These are phyloP conservation scores for Alternaria novae-zelandiae DNA, from an alignment of 2,329 filamentous ascomycete genomes.

Conservation along the genomic window DNA sequence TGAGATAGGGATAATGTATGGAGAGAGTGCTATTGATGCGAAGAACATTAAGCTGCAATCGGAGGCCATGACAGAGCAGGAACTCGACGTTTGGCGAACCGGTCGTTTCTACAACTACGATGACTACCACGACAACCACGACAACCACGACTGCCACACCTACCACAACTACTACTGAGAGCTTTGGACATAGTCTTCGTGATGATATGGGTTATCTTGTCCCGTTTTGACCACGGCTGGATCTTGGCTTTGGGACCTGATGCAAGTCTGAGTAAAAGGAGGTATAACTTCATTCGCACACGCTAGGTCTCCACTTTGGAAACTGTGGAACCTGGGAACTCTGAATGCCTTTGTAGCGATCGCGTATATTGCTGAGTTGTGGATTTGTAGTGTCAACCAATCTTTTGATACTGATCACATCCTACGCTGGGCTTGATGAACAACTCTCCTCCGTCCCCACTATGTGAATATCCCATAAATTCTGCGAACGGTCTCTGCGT, in stretches of 20 bases:
- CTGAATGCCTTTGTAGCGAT: not conserved
- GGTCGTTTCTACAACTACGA: not conserved
- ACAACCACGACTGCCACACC: too few species aligned
- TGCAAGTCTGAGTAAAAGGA: not conserved
- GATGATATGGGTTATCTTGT: not conserved
- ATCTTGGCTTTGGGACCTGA: not conserved
- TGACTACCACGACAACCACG: not conserved
- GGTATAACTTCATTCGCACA: not conserved
- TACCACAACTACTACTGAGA: not conserved
- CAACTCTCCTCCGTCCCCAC: not conserved
- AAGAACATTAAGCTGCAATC: not conserved
- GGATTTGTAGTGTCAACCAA: not conserved
- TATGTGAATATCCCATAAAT: not conserved
- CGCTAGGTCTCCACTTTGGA: not conserved
- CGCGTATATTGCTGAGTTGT: not conserved
- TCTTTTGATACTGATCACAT: not conserved
- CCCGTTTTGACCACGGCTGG: not conserved
- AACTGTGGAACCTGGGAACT: not conserved
- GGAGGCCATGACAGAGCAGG: not conserved
- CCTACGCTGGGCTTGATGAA: not conserved
- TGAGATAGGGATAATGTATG: not conserved
- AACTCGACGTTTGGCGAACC: not conserved
- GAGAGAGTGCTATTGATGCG: too few species aligned
- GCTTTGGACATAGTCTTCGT: not conserved
- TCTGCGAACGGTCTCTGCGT: not conserved